Base-by-base conservation (phyloP, 805 yeast genomes). In the Myxozyma monticola region DNA sequence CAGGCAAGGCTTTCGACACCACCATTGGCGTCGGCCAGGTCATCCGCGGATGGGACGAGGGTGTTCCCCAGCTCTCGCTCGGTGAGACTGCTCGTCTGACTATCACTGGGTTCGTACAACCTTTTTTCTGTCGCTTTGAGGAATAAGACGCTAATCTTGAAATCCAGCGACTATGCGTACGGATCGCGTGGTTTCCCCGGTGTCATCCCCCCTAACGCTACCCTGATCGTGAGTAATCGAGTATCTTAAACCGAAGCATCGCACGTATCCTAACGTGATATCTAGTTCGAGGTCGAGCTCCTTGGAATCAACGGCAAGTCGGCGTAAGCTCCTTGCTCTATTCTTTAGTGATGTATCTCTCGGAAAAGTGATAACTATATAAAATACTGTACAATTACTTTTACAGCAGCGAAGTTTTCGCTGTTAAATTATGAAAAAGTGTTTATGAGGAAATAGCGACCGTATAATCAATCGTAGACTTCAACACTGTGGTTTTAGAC, bases 121-220 rank as follows among this genome's bases (percentile, higher is more conserved):
- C 15, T 9, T 3, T 7, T 8, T 35, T 29, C 15, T 4, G 4
- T 15, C 10, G 22, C 17, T 22, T 30, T 3, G 7, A 6, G 10
- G 6, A 4, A 5, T 7, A 24, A 5, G 17, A 5, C 14, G 22
- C 6, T 14, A n/a, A 17, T 24, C 14, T 15, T 18, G 22, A 22
- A 9, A 6, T 24, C 7, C 33, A 56, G 96, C 60, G 80, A 82
- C 64, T 85, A 87, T 74, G 98, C 95, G 62, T 91, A 91, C 73
- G 97, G 97, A 57, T 78, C 79, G 60, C 83, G 95, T 73, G 98
- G 98, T 42, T 88, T 85, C 83, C 97, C 97, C 62, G 96, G 96
- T 62, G 76, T 88, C 67, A 91, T 91, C 68, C 98, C 98, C 60
- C 96, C 96, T 62, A 88, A 88, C 71, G 95, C 97, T 59, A 90